Percentiles rank a stretch among this genome's conserved stretches.
Conservation (phyloP, 257 asterid genomes). For the Voacanga thouarsii region DNA sequence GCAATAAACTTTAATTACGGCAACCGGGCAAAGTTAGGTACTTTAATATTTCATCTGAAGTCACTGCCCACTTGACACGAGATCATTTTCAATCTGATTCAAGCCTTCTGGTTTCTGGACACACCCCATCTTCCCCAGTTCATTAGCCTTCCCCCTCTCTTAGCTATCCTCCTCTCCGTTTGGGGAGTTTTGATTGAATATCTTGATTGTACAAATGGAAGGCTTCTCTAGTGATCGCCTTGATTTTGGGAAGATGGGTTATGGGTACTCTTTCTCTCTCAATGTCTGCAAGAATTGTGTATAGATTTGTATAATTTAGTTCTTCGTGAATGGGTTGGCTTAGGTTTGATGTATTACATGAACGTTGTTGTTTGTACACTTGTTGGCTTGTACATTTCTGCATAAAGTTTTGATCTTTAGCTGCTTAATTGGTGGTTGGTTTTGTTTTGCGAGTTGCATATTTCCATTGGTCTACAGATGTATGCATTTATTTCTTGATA, state of each 20-base stretch:
- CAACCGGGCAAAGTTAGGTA: not conserved
- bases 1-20: not conserved
- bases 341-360: conserved; percentile 5
- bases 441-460: not conserved
- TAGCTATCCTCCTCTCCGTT: conserved; percentile 20
- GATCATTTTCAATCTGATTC: conserved; percentile 23
- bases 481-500: conserved; percentile 4
- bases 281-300: not conserved
- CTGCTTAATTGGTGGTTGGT: conserved; percentile 3
- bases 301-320: not conserved
- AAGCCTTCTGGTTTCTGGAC: conserved; percentile 30
- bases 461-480: not conserved
- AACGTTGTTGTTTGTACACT: not conserved
- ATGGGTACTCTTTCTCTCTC: conserved; percentile 50
- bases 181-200: conserved; percentile 17
- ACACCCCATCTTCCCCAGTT: conserved; percentile 30
- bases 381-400: not conserved
- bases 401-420: conserved; percentile 18
- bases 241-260: conserved; percentile 97
- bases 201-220: conserved; percentile 52
- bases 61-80: conserved; percentile 34
- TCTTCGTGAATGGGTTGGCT: not conserved
- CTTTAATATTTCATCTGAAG: not conserved
- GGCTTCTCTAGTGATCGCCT: conserved; percentile 69
- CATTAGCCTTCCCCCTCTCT: conserved; percentile 17